phyloP scores from a whole-genome alignment of 805 yeast genomes.

The Saccharomycopsis sp. region DNA sequence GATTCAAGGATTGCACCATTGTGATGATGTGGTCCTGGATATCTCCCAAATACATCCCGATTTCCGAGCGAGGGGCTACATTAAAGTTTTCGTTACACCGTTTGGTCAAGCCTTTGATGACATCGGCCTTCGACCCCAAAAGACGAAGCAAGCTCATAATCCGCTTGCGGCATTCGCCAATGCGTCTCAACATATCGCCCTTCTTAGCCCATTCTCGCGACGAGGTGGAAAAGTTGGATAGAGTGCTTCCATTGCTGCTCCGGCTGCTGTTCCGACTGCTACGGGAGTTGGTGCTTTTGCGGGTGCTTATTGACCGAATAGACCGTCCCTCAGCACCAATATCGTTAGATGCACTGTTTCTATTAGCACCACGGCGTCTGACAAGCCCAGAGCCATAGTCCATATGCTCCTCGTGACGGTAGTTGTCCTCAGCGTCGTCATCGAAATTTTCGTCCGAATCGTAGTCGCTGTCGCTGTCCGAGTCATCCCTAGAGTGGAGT shows the following conservation, averaged over 20 bases:
- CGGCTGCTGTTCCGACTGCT: neutral
- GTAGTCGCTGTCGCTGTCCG: conserved; percentile 34
- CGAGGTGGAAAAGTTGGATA: conserved; percentile 33
- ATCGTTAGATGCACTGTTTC: conserved; percentile 29
- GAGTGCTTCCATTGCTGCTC: conserved; percentile 20
- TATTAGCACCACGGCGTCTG: neutral
- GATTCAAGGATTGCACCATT: conserved; percentile 92
- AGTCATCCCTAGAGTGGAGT: conserved; percentile 67
- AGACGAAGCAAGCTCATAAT: conserved; percentile 86
- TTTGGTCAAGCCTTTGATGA: conserved; percentile 91
- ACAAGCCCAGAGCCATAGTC: conserved; percentile 3
- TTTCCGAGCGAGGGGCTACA: conserved; percentile 73
- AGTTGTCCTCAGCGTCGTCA: neutral
- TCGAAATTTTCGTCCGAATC: conserved; percentile 29
- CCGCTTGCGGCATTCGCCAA: conserved; percentile 91
- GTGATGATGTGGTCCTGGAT: conserved; percentile 97
- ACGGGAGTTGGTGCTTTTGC: neutral
- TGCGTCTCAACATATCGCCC: conserved; percentile 90
- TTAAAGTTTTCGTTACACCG: conserved; percentile 83
- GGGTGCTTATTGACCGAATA: neutral
- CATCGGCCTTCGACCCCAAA: conserved; percentile 91
- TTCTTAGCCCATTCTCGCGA: conserved; percentile 77
- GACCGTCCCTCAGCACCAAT: conserved; percentile 3
- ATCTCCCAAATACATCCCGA: conserved; percentile 92
- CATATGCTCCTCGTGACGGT: neutral